Base-by-base conservation (phyloP, 2,329 filamentous ascomycete species). In the Fusarium pseudonygamai region DNA sequence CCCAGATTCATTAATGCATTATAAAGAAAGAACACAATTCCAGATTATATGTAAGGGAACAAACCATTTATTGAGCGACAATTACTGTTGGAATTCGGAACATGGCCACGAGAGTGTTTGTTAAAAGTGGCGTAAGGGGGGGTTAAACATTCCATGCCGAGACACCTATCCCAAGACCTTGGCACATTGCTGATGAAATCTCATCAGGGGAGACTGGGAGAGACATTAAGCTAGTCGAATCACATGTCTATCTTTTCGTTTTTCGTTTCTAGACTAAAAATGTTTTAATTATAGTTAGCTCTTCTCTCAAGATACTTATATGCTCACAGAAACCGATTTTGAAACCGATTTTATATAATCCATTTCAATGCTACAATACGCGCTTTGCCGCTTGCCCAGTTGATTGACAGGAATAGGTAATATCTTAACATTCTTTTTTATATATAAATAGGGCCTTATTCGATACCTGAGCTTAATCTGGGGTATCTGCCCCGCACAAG, bases 41-140 rank as follows among this genome's bases (percentile, higher is more conserved):
- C 0, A 28, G 13, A 28, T 22, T 0, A 5, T 22, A 2, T 15
- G 9, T 1, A 0, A 15, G 4, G 45, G 13, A 7, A 16, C 0
- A 16, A 15, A 6, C 9, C 3, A 2, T 15, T n/a, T n/a, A 6
- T 13, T 7, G 16, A 18, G 20, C 5, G 2, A 49, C 28, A 0
- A 18, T 1, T 6, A 6, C 10, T 4, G 1, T 22, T n/a, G 22
- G 46, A n/a, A 49, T 30, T n/a, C 20, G 28, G 22, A 10, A n/a
- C 5, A 32, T 49, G 10, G 46, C 3, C 28, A n/a, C 11, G 15
- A 32, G 22, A 13, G 7, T n/a, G 15, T 22, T 9, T 9, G 2
- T 26, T 3, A 52, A 22, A 34, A 15, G n/a, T 36, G 32, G 32
- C 18, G 18, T 2, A 26, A 52, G n/a, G 32, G 32, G 26, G 49